Percentiles rank a stretch among this genome's conserved stretches.
phyloP scores from a whole-genome alignment of 2,329 filamentous ascomycete species.

The Penicillium vulpinum region DNA sequence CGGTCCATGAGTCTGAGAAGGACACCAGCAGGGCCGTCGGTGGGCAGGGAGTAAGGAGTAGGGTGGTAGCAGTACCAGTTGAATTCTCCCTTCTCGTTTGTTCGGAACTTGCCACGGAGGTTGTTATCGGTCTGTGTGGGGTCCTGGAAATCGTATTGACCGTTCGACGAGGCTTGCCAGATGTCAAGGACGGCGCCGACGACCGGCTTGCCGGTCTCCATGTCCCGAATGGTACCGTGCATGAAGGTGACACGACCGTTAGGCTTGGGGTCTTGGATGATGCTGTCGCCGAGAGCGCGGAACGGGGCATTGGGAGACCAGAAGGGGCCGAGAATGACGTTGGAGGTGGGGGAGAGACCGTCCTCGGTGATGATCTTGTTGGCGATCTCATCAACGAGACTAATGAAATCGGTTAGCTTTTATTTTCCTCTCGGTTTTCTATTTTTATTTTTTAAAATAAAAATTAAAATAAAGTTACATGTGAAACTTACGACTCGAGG shows the following conservation, averaged over 20 bases:
- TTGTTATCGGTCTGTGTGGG: conserved; percentile 72
- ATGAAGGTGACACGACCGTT: conserved; percentile 64
- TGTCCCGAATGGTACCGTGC: conserved; percentile 67
- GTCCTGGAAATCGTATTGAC: conserved; percentile 75
- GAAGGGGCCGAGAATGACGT: conserved; percentile 75
- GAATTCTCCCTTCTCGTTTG: conserved; percentile 65
- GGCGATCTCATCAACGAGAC: conserved; percentile 76
- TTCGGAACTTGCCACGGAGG: conserved; percentile 72
- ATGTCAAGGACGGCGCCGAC: conserved; percentile 70
- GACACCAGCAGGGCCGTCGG: conserved; percentile 59
- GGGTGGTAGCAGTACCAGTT: conserved; percentile 76
- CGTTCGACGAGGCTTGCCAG: conserved; percentile 75
- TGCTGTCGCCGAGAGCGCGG: conserved; percentile 64
- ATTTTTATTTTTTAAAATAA: not conserved
- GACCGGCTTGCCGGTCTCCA: conserved; percentile 66
- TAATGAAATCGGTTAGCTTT: conserved; percentile 39
- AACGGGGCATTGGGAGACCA: conserved; percentile 75
- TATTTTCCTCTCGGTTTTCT: too few species aligned
- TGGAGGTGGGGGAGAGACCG: conserved; percentile 66
- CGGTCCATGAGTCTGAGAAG: conserved; percentile 57
- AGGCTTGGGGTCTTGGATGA: conserved; percentile 62
- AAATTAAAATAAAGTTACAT: not conserved
- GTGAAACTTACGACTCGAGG: conserved; percentile 57
- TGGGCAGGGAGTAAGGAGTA: conserved; percentile 70
- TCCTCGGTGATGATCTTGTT: conserved; percentile 65